These are phyloP conservation scores for Aureobasidium zeae DNA, from an alignment of 2,329 filamentous ascomycete species.

Conservation along the genomic window DNA sequence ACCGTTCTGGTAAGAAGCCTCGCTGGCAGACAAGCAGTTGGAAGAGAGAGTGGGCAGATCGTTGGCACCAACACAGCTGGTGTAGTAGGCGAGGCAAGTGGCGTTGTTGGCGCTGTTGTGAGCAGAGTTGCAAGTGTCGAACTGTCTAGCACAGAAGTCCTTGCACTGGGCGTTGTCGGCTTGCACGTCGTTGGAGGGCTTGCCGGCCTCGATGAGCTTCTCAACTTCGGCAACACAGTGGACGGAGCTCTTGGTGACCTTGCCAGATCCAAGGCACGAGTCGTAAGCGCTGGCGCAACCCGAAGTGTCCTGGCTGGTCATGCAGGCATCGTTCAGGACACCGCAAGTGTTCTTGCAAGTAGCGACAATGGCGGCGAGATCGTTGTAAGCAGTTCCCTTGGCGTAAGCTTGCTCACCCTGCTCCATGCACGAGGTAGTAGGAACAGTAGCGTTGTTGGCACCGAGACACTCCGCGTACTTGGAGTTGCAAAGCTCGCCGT, in stretches of 20 bases:
- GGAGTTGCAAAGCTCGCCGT: background rate
- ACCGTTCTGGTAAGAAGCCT: background rate
- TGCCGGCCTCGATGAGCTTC: background rate
- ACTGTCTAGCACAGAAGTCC: background rate
- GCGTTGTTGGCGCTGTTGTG: background rate
- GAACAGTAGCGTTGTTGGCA: background rate
- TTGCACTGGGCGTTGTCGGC: conserved; percentile 2
- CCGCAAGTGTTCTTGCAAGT: conserved; percentile 6
- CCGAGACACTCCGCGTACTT: background rate
- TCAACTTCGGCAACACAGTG: conserved; percentile 1
- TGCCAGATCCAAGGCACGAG: background rate
- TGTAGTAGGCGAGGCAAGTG: background rate
- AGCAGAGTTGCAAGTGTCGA: background rate
- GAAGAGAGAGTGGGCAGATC: background rate
- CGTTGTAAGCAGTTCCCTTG: background rate
- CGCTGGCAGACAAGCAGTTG: background rate
- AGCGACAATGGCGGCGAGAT: background rate
- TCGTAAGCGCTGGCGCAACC: background rate
- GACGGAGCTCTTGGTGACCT: background rate
- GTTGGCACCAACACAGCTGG: background rate
- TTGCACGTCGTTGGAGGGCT: background rate
- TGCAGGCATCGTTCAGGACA: background rate
- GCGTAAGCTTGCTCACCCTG: background rate
- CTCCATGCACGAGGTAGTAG: background rate
- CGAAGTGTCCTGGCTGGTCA: background rate